Evolutionary conservation across 2,329 filamentous ascomycete species (phyloP), one percentile per base, ranked within the genome.

Genomic region (Phaeophleospora eucalypticola): DNA sequence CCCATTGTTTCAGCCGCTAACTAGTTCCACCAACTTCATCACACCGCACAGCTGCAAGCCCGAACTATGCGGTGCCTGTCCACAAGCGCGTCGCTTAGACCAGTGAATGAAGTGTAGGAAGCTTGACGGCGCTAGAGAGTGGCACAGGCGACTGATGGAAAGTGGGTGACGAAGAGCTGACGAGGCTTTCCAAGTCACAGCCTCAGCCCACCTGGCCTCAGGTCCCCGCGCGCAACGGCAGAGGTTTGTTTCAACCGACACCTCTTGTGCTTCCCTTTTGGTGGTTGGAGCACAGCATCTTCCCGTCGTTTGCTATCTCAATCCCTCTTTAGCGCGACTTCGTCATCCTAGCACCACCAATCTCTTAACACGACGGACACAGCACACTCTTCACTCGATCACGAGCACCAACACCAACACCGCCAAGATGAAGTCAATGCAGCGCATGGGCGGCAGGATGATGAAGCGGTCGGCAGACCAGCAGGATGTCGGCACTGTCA

Each of bases 361-460:
- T 12, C 12, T 29, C 12, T 12, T 7, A 12, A 12, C 7, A 6
- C 24, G 12, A 7, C 12, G 24, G 24, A 29, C 24, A 29, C 24
- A 12, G 12, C 24, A 29, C 15, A 36, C 15, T 20, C 4, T 33
- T 43, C 40, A n/a, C 15, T n/a, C 18, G 33, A 20, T 29, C 34
- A 37, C 19, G n/a, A n/a, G n/a, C n/a, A n/a, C 35, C 14, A 6
- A 16, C 18, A 39, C n/a, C 19, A 29, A 42, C 4, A 49, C 51
- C 46, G 50, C 52, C 52, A 61, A 51, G 20, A 65, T 65, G 63
- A 65, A 65, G 57, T 57, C 57, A 20, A 57, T 93, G 69, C 83
- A 89, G 63, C 76, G 87, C 54, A 81, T 84, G 61, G 84, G 90
- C 57, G 86, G 85, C 51, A 83, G 80, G 67, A 79, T 90, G 63